A percentile compares a stretch with the other conserved stretches of the same genome.
phyloP scores from a whole-genome alignment of 441 rosid genomes.

The Syzygium malaccense region DNA sequence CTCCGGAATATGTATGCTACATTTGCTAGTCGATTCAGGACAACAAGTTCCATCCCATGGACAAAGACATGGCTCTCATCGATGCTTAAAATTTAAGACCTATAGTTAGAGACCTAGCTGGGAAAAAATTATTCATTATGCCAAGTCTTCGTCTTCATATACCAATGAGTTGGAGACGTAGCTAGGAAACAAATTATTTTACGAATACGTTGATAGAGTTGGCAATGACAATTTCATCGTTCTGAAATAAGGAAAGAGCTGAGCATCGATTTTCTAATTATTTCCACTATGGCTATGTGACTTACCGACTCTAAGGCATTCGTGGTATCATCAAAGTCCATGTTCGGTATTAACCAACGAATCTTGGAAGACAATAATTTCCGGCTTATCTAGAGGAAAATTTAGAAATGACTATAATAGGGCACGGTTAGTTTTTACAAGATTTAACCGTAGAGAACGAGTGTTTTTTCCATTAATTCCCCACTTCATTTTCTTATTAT shows the following conservation, averaged over 20 bases:
- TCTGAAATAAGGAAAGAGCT: not conserved
- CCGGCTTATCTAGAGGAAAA: not conserved
- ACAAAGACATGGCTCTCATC: not conserved
- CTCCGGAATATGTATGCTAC: not conserved
- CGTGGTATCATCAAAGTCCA: rapidly evolving
- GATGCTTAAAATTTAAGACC: not conserved
- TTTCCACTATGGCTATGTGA: not conserved
- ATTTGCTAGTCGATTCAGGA: not conserved
- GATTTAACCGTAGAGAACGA: not conserved
- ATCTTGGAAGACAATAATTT: not conserved
- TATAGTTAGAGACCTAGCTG: not conserved
- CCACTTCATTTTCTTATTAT: not conserved
- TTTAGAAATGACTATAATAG: too few relatives aligned
- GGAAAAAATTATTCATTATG: not conserved
- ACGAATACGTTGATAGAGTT: not conserved
- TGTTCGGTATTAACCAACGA: not conserved
- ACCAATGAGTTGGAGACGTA: not conserved
- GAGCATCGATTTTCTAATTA: rapidly evolving
- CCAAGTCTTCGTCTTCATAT: not conserved
- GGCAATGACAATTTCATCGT: rapidly evolving
- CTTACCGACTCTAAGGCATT: not conserved
- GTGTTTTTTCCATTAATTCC: not conserved
- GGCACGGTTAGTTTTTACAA: not conserved
- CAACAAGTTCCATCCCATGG: not conserved
- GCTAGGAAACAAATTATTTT: not conserved